Conservation (phyloP, 1,139 yeast genomes). For the Debaryomycetaceae sp. region DNA sequence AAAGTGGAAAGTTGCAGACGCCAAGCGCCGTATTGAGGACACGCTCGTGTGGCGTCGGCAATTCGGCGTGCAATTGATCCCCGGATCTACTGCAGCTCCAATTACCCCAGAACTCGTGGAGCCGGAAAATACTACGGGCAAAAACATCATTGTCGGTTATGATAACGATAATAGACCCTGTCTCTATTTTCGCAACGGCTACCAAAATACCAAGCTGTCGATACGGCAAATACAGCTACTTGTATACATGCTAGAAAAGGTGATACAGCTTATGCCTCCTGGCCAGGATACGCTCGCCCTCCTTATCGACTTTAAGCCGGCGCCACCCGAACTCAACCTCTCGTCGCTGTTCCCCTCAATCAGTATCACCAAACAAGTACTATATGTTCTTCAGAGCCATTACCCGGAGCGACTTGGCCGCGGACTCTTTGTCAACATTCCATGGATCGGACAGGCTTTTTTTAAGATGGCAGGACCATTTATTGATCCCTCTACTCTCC, state of each 20-base stretch:
- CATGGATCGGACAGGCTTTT: conserved; percentile 39
- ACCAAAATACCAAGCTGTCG: conserved; percentile 84
- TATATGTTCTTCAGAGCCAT: conserved; percentile 83
- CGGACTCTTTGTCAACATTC: conserved; percentile 36
- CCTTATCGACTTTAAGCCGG: conserved; percentile 76
- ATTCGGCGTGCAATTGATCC: conserved; percentile 65
- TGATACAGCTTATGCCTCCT: conserved; percentile 86
- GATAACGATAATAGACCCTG: conserved; percentile 88
- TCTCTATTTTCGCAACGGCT: conserved; percentile 78
- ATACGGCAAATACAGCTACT: conserved; percentile 86
- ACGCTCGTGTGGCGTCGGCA: conserved; percentile 88
- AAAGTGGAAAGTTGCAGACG: conserved; percentile 68
- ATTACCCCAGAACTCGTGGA: conserved; percentile 55
- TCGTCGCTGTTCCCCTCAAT: conserved; percentile 34
- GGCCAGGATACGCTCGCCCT: conserved; percentile 91
- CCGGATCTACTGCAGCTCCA: conserved; percentile 21
- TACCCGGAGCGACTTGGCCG: conserved; percentile 46
- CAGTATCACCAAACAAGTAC: conserved; percentile 52
- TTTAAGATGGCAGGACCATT: conserved; percentile 38
- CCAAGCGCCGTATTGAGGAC: conserved; percentile 61
- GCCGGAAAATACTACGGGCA: conserved; percentile 76
- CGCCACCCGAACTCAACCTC: conserved; percentile 29
- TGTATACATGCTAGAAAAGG: conserved; percentile 84
- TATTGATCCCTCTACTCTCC: conserved; percentile 39
- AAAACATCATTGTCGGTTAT: conserved; percentile 78